Evolutionary conservation across 2,329 filamentous ascomycete species (phyloP).

Genomic region (Cladophialophora carrionii): DNA sequence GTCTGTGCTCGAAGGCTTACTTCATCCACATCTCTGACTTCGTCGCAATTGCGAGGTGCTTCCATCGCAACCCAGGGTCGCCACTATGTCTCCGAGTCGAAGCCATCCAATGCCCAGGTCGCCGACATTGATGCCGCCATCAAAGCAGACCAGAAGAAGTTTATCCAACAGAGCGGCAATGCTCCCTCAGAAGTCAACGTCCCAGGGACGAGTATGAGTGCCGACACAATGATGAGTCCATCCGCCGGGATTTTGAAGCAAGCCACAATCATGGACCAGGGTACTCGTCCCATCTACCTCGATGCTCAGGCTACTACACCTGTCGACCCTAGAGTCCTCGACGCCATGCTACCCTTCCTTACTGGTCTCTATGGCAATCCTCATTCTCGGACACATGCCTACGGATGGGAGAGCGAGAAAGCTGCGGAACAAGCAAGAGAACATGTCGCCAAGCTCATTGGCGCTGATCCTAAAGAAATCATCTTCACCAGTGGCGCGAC

Average conservation of each 20-base stretch:
- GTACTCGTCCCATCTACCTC: constrained; percentile 90
- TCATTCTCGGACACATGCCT: constrained; percentile 94
- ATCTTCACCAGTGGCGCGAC: constrained; percentile 98
- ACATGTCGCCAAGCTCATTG: constrained; percentile 83
- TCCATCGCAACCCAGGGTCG: constrained; percentile 55
- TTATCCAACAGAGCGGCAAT: constrained; percentile 63
- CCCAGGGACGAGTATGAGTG: constrained; percentile 60
- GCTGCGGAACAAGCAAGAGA: constrained; percentile 84
- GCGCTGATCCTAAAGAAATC: constrained; percentile 95
- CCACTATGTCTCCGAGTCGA: constrained; percentile 82
- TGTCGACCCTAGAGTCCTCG: constrained; percentile 88
- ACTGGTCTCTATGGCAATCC: constrained; percentile 95
- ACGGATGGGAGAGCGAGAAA: constrained; percentile 97
- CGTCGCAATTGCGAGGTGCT: constrained; percentile 41
- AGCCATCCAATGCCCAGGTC: constrained; percentile 77
- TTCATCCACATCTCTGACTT: constrained; percentile 47
- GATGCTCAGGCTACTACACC: constrained; percentile 99
- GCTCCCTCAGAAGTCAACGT: constrained; percentile 62
- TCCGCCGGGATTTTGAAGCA: constrained; percentile 83
- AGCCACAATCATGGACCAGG: constrained; percentile 89
- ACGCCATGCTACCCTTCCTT: constrained; percentile 94
- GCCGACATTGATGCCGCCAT: constrained; percentile 76
- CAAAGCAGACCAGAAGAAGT: constrained; percentile 81
- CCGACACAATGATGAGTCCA: constrained; percentile 76
- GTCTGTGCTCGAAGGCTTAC: constrained; percentile 57